Percentiles rank a stretch among this genome's conserved stretches.
phyloP scores from a whole-genome alignment of 805 yeast species.

The Pichia insulana region DNA sequence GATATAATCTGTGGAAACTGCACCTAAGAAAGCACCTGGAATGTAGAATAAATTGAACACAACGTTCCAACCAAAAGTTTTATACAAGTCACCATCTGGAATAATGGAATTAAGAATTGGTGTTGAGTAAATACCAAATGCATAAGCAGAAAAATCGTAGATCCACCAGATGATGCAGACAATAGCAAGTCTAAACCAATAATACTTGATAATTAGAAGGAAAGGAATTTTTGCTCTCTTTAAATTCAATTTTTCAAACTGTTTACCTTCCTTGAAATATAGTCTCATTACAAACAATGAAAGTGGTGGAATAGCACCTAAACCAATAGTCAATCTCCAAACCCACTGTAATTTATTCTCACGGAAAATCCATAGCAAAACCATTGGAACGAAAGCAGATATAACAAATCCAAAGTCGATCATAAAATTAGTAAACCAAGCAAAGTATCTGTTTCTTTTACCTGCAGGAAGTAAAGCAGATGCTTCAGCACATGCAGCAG shows the following conservation, averaged over 20 bases:
- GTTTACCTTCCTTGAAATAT: constrained; percentile 64
- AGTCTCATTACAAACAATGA: constrained; percentile 70
- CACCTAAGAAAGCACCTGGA: constrained; percentile 88
- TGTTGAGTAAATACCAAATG: constrained; percentile 79
- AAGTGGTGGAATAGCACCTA: constrained; percentile 85
- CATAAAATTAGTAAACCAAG: constrained; percentile 82
- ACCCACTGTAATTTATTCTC: constrained; percentile 64
- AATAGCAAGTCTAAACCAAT: constrained; percentile 69
- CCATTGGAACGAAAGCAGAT: constrained; percentile 79
- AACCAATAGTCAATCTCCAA: constrained; percentile 86
- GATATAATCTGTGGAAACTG: constrained; percentile 70
- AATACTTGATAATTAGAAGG: constrained; percentile 60
- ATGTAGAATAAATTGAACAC: constrained; percentile 80
- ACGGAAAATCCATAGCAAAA: constrained; percentile 74
- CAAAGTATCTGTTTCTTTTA: constrained; percentile 78
- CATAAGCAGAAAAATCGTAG: constrained; percentile 81
- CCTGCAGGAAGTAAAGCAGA: constrained; percentile 73
- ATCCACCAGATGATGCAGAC: constrained; percentile 83
- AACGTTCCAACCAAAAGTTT: constrained; percentile 86
- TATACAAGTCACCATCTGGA: constrained; percentile 52
- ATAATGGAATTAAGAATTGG: constrained; percentile 54
- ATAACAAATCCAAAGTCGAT: constrained; percentile 83
- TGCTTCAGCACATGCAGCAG: constrained; percentile 91
- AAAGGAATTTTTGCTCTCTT: constrained; percentile 59
- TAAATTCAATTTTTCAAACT: constrained; percentile 63